Evolutionary conservation across 2,329 filamentous ascomycete species (phyloP).

Genomic region (Xylaria sp.): DNA sequence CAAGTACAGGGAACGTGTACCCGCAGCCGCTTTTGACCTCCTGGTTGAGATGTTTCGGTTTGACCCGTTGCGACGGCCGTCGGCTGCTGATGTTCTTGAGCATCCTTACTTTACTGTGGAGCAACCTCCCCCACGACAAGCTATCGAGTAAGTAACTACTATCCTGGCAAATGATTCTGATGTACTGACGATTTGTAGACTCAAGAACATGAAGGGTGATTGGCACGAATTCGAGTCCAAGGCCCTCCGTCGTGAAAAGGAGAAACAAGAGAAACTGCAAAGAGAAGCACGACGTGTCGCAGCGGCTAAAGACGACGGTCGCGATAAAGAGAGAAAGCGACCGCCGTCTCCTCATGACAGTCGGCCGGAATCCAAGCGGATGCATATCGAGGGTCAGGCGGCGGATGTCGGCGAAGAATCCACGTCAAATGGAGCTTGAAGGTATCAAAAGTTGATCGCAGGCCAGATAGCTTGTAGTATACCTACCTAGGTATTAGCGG

Average conservation of each 20-base stretch:
- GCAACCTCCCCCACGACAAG: conserved; percentile 69
- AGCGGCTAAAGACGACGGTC: conserved; percentile 37
- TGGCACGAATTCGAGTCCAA: conserved; percentile 99
- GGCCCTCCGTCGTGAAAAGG: conserved; percentile 83
- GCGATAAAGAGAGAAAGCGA: conserved; percentile 31
- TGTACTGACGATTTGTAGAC: conserved; percentile 43
- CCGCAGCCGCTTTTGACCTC: conserved; percentile 76
- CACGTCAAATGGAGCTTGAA: background rate
- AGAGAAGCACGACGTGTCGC: conserved; percentile 44
- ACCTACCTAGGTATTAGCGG: background rate
- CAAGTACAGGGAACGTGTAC: conserved; percentile 72
- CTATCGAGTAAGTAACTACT: conserved; percentile 65
- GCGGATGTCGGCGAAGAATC: conserved; percentile 11
- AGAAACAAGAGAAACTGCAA: conserved; percentile 62
- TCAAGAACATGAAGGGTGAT: conserved; percentile 79
- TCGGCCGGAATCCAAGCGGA: conserved; percentile 28
- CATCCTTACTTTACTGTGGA: conserved; percentile 87
- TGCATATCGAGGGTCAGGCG: conserved; percentile 27
- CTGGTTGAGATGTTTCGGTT: conserved; percentile 81
- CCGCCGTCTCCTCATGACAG: conserved; percentile 22
- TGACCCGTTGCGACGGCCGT: conserved; percentile 77
- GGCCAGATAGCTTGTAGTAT: background rate
- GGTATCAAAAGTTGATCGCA: background rate
- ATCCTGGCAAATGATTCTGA: background rate
- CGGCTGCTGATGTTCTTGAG: conserved; percentile 74